Evolutionary conservation across 2,329 filamentous ascomycete species (phyloP), one percentile per base, ranked within the genome.

Genomic region (Botrytis deweyae): DNA sequence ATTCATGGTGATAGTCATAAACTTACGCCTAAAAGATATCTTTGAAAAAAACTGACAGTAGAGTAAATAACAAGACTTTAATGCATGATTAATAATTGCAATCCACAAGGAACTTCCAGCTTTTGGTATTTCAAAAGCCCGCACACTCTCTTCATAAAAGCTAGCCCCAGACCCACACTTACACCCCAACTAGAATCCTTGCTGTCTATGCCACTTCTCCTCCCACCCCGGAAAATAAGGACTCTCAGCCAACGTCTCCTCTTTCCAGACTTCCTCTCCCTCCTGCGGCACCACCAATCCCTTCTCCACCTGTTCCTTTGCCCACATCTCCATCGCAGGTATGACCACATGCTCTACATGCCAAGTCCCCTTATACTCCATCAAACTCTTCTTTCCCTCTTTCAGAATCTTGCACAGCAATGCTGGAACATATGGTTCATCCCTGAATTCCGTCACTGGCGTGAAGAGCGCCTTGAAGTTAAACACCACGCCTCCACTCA

Each of bases 391-490:
- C 82, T 94, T 94, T 2, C 91, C 92, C 44, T 93, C 89, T 33
- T 85, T 87, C n/a, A 95, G 78, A 0, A 96, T 84, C 82, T 91
- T 92, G 3, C 89, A 82, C 2, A 94, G 71, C 8, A 97, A 80
- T 0, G 87, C 88, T 0, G 94, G 94, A 0, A 97, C 84, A 65
- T 89, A 92, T 0, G 92, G 88, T 81, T 97, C 94, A 73, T 92
- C 86, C 3, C 88, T 84, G 73, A 97, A 90, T 76, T 92, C 89
- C 0, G 86, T 81, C 0, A 97, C 81, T 0, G 92, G 92, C 0
- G 93, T 96, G 82, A 97, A 97, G 0, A 96, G 82, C 0, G 92
- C 93, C 80, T 95, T 97, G 87, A 95, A 97, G 81, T 96, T 97
- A 84, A 97, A 97, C 0, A 94, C 88, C 1, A 97, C 85, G 0